Percentiles rank a stretch among this genome's conserved stretches.
Conservation (phyloP, 768 basidiomycete species). For the Trametes elegans region DNA sequence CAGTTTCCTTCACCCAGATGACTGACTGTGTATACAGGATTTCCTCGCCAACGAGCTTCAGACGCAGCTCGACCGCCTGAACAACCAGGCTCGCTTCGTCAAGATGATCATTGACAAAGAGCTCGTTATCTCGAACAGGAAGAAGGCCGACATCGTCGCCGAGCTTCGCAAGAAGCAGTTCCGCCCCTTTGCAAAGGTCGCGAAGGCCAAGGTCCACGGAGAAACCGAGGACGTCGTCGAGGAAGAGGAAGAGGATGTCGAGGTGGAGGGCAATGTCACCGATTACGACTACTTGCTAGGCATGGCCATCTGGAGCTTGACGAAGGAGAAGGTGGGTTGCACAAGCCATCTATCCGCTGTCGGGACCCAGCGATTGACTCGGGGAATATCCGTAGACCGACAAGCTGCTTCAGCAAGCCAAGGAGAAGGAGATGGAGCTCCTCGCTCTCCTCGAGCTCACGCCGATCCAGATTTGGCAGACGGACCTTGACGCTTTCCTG, state of each 20-base stretch:
- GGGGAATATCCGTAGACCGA: conserved; percentile 56
- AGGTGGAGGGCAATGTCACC: conserved; percentile 30
- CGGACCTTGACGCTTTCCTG: conserved; percentile 82
- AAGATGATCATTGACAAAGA: conserved; percentile 91
- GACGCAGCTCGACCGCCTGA: conserved; percentile 74
- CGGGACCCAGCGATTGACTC: no score
- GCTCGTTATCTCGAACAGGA: conserved; percentile 81
- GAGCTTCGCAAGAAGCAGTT: conserved; percentile 86
- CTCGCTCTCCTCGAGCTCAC: conserved; percentile 71
- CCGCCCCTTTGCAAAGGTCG: conserved; percentile 84
- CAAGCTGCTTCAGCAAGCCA: conserved; percentile 75
- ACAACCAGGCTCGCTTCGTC: conserved; percentile 95
- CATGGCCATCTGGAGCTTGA: conserved; percentile 95
- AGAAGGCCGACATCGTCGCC: conserved; percentile 79
- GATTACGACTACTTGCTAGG: conserved; percentile 94
- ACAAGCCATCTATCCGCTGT: no score
- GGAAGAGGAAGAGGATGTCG: conserved; percentile 44
- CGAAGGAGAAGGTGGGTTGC: conserved; percentile 80
- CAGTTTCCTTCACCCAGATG: background rate
- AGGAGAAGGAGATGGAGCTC: conserved; percentile 81
- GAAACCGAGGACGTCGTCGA: conserved; percentile 61
- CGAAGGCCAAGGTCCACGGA: conserved; percentile 62
- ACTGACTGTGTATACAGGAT: conserved; percentile 52
- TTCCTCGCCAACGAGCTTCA: conserved; percentile 81
- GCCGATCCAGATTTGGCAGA: conserved; percentile 85